Evolutionary conservation across 2,329 filamentous ascomycete genomes (phyloP), one percentile per base, ranked within the genome.

Genomic region (Spiromastix sp.): DNA sequence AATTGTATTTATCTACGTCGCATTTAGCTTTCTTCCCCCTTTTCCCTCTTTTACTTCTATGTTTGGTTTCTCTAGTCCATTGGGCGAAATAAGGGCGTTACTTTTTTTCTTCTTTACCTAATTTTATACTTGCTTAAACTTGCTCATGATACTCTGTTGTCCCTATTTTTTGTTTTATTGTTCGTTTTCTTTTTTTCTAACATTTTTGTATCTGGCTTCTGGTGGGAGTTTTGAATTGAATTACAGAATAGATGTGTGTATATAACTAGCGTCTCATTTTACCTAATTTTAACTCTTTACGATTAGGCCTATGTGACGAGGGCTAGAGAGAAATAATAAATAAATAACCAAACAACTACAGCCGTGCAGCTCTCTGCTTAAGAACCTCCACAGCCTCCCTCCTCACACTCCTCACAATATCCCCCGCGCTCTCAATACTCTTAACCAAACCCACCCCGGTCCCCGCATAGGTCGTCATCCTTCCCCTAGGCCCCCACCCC

Each of bases 391-490:
- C 52, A 11, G 57, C 53, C 20, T 61, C 62, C 4, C 57, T 52
- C 31, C 67, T 57, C 3, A 67, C 54, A 38, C 70, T 64, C 30
- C 53, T 52, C 3, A 74, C 65, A 47, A 80, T 73, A 7, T 70
- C 63, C 9, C 51, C 60, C 3, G 72, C 74, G 11, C 58, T 49
- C 44, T 63, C 61, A 1, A 72, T 58, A 25, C 65, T 54, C 30
- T 54, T 69, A 2, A 79, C 62, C 41, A 80, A 56, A 0, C 77
- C 77, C 10, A 80, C 69, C 0, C 67, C 75, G 13, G 70, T 71
- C 3, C 77, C 76, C 10, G 72, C 74, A 62, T 78, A 81, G 7
- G 72, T 72, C 4, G 72, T 75, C 59, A 79, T 59, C 39, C 75
- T 63, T 3, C 66, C 72, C 7, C 66, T 52, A 1, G 56, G 56